These are phyloP conservation scores for Apiotrichum veenhuisii DNA, from an alignment of 1,284 basidiomycete genomes.

Conservation along the genomic window DNA sequence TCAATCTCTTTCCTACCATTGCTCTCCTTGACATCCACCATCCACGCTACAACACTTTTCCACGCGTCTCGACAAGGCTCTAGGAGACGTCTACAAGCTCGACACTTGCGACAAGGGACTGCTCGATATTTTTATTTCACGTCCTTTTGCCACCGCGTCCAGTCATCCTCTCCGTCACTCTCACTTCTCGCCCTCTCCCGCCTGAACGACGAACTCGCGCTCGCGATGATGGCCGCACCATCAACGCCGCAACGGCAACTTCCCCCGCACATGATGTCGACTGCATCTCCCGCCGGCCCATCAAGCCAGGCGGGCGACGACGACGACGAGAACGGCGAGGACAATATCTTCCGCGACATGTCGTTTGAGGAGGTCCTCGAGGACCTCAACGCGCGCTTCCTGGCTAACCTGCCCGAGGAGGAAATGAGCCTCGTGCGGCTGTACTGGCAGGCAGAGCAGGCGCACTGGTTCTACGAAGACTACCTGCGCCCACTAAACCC, in stretches of 20 bases:
- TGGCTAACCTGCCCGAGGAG: constrained; percentile 91
- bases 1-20: too few species aligned
- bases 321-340: constrained; percentile 29
- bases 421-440: constrained; percentile 89
- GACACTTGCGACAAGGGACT: too few species aligned
- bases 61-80: too few species aligned
- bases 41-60: too few species aligned
- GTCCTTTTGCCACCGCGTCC: too few species aligned
- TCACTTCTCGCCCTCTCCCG: neutral
- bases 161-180: too few species aligned
- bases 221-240: neutral
- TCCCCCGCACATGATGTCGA: neutral
- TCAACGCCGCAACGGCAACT: neutral
- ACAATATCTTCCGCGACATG: constrained; percentile 45
- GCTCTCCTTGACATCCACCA: too few species aligned
- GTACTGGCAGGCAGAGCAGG: constrained; percentile 99
- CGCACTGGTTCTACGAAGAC: constrained; percentile 99
- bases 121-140: too few species aligned
- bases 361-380: constrained; percentile 63
- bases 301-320: neutral
- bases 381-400: constrained; percentile 92
- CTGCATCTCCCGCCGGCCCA: neutral
- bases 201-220: neutral
- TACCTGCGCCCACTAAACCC: constrained; percentile 90
- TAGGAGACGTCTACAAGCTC: too few species aligned